Evolutionary conservation across 1,284 basidiomycete species (phyloP).

Genomic region (Ceratobasidium sp.): DNA sequence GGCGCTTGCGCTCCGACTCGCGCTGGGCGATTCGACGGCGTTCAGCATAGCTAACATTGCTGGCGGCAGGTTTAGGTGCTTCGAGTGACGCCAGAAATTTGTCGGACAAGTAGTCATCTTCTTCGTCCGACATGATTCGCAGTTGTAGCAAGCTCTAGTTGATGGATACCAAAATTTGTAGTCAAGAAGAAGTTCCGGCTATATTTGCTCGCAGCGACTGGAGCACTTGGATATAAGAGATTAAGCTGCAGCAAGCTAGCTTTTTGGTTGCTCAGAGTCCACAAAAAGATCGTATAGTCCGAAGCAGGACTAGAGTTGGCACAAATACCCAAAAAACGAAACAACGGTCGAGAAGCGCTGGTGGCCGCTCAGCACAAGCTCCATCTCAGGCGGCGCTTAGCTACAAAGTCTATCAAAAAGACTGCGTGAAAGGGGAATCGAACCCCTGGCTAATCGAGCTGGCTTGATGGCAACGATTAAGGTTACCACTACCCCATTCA

Average conservation of each 20-base stretch:
- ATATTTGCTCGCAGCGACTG: background rate
- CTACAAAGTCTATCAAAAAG: slow-evolving; percentile 5
- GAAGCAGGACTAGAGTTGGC: background rate
- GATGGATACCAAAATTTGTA: background rate
- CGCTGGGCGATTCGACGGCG: slow-evolving; percentile 73
- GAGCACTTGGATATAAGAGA: background rate
- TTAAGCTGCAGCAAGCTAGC: background rate
- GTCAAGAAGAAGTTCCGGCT: background rate
- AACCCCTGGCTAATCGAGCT: slow-evolving; percentile 48
- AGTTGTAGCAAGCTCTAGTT: background rate
- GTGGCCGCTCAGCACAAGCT: too few relatives aligned
- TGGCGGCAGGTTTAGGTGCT: slow-evolving; percentile 15
- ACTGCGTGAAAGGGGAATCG: slow-evolving; percentile 47
- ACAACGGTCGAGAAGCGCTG: too few relatives aligned
- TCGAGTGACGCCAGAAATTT: slow-evolving; percentile 69
- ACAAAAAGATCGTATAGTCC: background rate
- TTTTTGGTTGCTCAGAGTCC: background rate
- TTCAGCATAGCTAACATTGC: slow-evolving; percentile 65
- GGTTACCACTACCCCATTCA: slow-evolving; percentile 40
- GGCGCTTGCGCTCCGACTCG: slow-evolving; percentile 71
- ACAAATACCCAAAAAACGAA: background rate
- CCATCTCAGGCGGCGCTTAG: too few relatives aligned
- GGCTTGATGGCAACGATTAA: slow-evolving; percentile 8
- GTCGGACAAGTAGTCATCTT: slow-evolving; percentile 87
- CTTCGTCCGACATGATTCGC: slow-evolving; percentile 60